Base-by-base conservation (phyloP, 2,329 filamentous ascomycete species). In the Coniosporium tulheliwenetii region DNA sequence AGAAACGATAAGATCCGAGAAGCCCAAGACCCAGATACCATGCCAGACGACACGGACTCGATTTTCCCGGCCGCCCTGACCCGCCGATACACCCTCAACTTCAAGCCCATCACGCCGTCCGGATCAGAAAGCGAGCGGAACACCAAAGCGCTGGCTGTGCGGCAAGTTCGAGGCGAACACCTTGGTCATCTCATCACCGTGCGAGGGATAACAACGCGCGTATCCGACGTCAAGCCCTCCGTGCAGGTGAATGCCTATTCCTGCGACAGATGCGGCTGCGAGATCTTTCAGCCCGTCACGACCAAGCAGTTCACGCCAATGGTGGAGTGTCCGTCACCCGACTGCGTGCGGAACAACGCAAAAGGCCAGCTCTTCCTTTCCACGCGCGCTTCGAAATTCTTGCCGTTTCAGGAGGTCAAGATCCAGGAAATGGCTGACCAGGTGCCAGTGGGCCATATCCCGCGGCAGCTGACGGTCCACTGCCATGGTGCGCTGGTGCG, bases 391-490 rank as follows among this genome's bases (percentile, higher is more conserved):
- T 95, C 87, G 39, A 98, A 96, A 55, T 98, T 96, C 56, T 66
- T 94, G 53, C 86, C 91, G 3, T 98, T 98, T 67, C 91, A 98
- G 61, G 91, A 98, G 62, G 78, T 96, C 62, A 96, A 96, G 66
- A 86, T 98, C 42, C 91, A 98, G 62, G 91, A 98, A 59, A 85
- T 96, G 77, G 86, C 91, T n/a, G 91, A 98, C 58, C 91, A 98
- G 60, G 91, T 98, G 0, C 91, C 91, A 7, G 93, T 98, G 47
- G 91, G 91, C 39, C 91, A 98, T 58, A 98, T 98, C 52, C 91
- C 91, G 30, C 77, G 91, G 44, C 85, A 85, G 43, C 66, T 98
- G 46, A 96, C 89, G 0, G 68, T 98, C 15, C 75, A 93, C 52
- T 94, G 86, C 61, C 81, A 93, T 55, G 91, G 91, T 45, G 83